A percentile compares a stretch with the other conserved stretches of the same genome.
Conservation (phyloP, 495 filamentous ascomycete genomes). For the Hypoxylon fuscum region DNA sequence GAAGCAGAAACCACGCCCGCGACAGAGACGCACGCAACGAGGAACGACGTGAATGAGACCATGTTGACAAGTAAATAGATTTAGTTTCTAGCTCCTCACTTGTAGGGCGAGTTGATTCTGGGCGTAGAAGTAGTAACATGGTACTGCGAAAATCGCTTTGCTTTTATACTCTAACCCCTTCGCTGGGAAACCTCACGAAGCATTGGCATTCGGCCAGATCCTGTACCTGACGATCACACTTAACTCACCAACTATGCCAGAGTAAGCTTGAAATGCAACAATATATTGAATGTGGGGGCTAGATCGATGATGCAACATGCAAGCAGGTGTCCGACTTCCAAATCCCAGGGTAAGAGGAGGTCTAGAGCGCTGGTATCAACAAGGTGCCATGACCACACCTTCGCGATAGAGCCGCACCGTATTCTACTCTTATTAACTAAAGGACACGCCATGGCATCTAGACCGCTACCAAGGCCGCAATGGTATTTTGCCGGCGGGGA, state of each 20-base stretch:
- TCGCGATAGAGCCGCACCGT: constrained; percentile 6
- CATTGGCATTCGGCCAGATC: neutral
- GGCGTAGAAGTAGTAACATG: no score
- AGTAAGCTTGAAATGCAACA: neutral
- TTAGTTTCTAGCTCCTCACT: neutral
- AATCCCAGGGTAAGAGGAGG: neutral
- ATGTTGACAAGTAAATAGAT: constrained; percentile 42
- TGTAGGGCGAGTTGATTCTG: no score
- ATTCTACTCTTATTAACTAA: neutral
- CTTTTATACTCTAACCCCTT: constrained; percentile 3
- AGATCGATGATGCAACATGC: constrained; percentile 16
- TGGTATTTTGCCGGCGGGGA: constrained; percentile 15
- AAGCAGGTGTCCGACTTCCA: neutral
- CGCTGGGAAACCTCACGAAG: neutral
- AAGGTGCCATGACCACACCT: neutral
- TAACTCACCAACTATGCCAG: neutral
- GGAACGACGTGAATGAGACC: constrained; percentile 56
- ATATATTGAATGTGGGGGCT: neutral
- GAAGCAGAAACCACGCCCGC: constrained; percentile 48
- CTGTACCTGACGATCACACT: constrained; percentile 3
- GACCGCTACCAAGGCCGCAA: neutral
- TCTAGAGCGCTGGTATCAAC: neutral
- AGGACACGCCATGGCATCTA: constrained; percentile 3
- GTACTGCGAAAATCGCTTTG: neutral
- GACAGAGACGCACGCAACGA: constrained; percentile 48